Evolutionary conservation across 2,329 filamentous ascomycete species (phyloP).

Genomic region (Epichloe sylvatica): DNA sequence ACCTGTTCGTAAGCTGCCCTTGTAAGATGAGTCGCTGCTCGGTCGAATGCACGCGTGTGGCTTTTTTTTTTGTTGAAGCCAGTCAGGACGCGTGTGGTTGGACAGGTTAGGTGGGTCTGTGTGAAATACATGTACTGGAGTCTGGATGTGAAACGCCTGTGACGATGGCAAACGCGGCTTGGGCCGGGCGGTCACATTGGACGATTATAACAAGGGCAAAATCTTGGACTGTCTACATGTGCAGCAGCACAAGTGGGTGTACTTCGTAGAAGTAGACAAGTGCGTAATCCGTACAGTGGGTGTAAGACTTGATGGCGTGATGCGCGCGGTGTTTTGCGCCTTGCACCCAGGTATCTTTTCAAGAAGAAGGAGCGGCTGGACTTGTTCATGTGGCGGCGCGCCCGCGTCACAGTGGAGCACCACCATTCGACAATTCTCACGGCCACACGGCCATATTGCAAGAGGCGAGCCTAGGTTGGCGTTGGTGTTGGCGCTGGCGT

Average conservation of each 20-base stretch:
- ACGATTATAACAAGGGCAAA: background rate
- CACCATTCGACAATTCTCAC: background rate
- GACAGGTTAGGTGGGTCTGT: background rate
- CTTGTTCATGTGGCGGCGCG: background rate
- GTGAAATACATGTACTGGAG: background rate
- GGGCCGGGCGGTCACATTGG: background rate
- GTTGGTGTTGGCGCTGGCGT: no score
- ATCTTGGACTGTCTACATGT: background rate
- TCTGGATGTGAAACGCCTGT: no score
- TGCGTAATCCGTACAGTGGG: no score
- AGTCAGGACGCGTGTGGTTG: conserved; percentile 4
- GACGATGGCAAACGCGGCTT: background rate
- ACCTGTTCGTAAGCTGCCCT: conserved; percentile 2
- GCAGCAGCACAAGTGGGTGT: no score
- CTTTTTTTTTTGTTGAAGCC: conserved; percentile 3
- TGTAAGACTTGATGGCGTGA: background rate
- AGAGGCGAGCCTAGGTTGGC: no score
- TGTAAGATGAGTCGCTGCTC: background rate
- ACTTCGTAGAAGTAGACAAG: no score
- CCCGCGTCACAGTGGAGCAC: background rate
- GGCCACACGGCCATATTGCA: no score
- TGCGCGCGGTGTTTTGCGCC: background rate
- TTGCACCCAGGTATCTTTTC: background rate
- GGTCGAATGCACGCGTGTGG: conserved; percentile 4
- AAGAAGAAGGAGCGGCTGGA: no score